Evolutionary conservation across 306 rosid species (phyloP), one percentile per base, ranked within the genome.

Genomic region (Castanea mollissima): DNA sequence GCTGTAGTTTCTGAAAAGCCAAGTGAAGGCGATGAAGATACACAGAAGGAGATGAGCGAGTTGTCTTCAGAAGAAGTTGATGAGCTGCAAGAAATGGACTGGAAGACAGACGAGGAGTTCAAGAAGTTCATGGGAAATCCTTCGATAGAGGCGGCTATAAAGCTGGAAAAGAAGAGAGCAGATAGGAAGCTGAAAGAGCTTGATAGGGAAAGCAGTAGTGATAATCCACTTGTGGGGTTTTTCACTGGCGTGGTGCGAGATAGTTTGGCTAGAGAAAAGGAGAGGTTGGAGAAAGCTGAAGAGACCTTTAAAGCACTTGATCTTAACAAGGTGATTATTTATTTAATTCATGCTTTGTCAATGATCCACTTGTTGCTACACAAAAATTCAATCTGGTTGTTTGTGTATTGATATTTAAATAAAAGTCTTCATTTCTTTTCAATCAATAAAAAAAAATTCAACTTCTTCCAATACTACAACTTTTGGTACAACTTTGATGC

Each of bases 81-180:
- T 82, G 79, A 85, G 18, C 92, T 84, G 70, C 97, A 89, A 35
- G 96, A 93, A 62, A 69, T 57, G 78, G 97, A 93, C 75, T 93
- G 97, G 97, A 93, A 91, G 79, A 87, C 80, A 1, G 98, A 93
- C 68, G 91, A 86, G 75, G 97, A 92, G 77, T 94, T 94, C 63
- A 94, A 92, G 92, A 90, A 86, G 68, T 91, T 93, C 77, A 91
- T 91, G 93, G 94, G 97, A 1, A 92, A 86, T 64, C 98, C 94
- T 58, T 92, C 98, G 0, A 87, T 94, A 21, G 97, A 94, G 86
- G 97, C 97, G 0, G 97, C 98, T 14, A 91, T 94, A 34, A 94
- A 91, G 88, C 87, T 94, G 81, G 98, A 94, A 87, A 94, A 92
- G 88, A 92, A 94, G 81, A 91, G 93, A 41, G 86, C 97, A 31